Conservation (phyloP, 345 rosid species). For the Passiflora organensis region DNA sequence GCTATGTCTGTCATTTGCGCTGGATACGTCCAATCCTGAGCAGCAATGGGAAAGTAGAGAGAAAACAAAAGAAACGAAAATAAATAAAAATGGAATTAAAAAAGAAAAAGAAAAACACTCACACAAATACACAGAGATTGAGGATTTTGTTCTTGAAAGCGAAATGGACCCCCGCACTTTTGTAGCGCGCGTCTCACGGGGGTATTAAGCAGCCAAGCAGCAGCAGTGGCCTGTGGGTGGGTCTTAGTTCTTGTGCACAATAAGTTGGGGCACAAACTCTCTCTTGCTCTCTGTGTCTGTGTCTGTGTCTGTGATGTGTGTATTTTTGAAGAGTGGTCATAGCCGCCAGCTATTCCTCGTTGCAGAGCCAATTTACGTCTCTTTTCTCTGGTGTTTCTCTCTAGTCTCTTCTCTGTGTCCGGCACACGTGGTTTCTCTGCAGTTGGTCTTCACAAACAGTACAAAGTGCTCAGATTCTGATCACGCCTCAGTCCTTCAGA, state of each 20-base stretch:
- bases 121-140: no score
- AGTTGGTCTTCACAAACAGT: slow-evolving; percentile 28
- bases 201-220: slow-evolving; percentile 5
- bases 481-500: no score
- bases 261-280: no score
- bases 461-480: slow-evolving; percentile 13
- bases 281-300: neutral
- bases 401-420: neutral
- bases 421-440: slow-evolving; percentile 38
- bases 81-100: neutral
- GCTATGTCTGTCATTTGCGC: slow-evolving; percentile 15
- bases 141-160: neutral
- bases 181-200: slow-evolving; percentile 48
- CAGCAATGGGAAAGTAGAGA: neutral
- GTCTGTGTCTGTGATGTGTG: neutral
- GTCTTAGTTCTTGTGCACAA: neutral
- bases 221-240: slow-evolving; percentile 9
- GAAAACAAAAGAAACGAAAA: neutral
- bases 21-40: slow-evolving; percentile 28
- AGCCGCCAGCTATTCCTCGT: slow-evolving; percentile 31
- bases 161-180: slow-evolving; percentile 11
- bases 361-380: slow-evolving; percentile 5
- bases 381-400: neutral
- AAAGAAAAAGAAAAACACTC: neutral
- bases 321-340: slow-evolving; percentile 5